Evolutionary conservation across 2,329 filamentous ascomycete genomes (phyloP).

Genomic region (Canariomyces notabilis): DNA sequence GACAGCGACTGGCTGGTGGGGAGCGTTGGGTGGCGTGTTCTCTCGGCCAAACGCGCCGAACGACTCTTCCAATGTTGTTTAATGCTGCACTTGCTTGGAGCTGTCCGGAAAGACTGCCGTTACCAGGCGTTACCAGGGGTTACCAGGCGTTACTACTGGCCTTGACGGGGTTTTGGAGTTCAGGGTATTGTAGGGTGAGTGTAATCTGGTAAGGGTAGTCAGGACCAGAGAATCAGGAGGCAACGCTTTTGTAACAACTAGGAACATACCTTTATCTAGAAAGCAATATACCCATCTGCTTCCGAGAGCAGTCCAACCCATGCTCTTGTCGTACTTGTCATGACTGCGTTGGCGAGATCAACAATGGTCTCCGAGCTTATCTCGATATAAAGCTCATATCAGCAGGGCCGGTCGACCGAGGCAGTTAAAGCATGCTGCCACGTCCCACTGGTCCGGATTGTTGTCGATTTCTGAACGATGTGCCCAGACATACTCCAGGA

Average conservation of each 20-base stretch:
- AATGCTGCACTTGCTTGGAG: background rate
- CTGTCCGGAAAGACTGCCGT: too few species aligned
- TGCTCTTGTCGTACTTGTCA: background rate
- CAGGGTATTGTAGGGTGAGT: too few species aligned
- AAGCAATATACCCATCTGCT: background rate
- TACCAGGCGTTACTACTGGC: too few species aligned
- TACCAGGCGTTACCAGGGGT: too few species aligned
- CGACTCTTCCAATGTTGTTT: slow-evolving; percentile 11
- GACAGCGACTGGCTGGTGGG: slow-evolving; percentile 14
- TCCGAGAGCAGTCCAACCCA: background rate
- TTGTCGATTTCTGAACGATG: slow-evolving; percentile 33
- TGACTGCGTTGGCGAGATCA: background rate
- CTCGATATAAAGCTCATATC: slow-evolving; percentile 24
- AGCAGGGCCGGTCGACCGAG: slow-evolving; percentile 23
- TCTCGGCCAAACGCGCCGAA: background rate
- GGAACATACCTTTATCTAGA: too few species aligned
- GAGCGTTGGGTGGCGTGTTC: slow-evolving; percentile 1
- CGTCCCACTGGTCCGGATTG: slow-evolving; percentile 37
- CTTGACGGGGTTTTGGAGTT: too few species aligned
- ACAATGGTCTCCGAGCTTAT: too few species aligned
- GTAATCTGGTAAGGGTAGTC: too few species aligned
- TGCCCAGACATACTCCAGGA: slow-evolving; percentile 46
- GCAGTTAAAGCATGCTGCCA: slow-evolving; percentile 36
- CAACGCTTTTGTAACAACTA: too few species aligned
- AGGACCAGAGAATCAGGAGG: background rate